Percentiles rank a stretch among this genome's conserved stretches.
Evolutionary conservation across 768 basidiomycete species (phyloP).

Genomic region (Xerocomellus amylosporus): DNA sequence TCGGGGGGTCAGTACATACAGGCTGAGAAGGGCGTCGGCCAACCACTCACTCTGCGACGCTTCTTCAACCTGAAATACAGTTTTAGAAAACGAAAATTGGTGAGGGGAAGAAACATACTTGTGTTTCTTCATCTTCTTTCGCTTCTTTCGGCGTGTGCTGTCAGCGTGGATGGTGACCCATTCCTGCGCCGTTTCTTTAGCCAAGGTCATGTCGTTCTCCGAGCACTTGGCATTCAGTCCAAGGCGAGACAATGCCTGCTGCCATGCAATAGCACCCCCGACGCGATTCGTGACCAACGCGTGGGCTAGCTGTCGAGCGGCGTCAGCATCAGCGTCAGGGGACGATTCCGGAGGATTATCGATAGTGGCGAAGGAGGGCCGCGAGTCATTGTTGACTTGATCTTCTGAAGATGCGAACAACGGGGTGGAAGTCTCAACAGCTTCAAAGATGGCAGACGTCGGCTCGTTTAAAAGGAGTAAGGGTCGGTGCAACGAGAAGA

Average conservation of each 20-base stretch:
- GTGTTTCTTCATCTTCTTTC: constrained; percentile 97
- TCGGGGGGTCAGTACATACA: constrained; percentile 17
- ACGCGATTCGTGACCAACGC: constrained; percentile 67
- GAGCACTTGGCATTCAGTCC: constrained; percentile 56
- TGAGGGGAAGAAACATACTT: constrained; percentile 56
- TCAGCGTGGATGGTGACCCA: constrained; percentile 71
- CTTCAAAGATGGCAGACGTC: constrained; percentile 51
- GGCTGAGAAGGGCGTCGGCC: background rate
- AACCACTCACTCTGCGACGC: constrained; percentile 71
- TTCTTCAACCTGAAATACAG: constrained; percentile 68
- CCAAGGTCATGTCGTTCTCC: constrained; percentile 49
- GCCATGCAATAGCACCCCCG: constrained; percentile 64
- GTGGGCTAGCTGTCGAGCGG: constrained; percentile 75
- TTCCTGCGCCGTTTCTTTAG: constrained; percentile 54
- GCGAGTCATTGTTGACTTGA: constrained; percentile 29
- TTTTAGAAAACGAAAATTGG: constrained; percentile 9
- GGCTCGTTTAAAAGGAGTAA: constrained; percentile 68
- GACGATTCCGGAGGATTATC: constrained; percentile 50
- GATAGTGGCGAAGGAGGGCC: constrained; percentile 24
- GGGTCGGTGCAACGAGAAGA: constrained; percentile 80
- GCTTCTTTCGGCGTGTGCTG: constrained; percentile 78
- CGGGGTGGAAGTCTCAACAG: constrained; percentile 20
- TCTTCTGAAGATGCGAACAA: constrained; percentile 17
- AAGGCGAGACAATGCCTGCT: constrained; percentile 58
- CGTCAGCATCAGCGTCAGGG: constrained; percentile 73